A percentile compares a stretch with the other conserved stretches of the same genome.
These are phyloP conservation scores for Globisporangium abappressorium DNA, from an alignment of 352 stramenopile genomes.

Conservation along the genomic window DNA sequence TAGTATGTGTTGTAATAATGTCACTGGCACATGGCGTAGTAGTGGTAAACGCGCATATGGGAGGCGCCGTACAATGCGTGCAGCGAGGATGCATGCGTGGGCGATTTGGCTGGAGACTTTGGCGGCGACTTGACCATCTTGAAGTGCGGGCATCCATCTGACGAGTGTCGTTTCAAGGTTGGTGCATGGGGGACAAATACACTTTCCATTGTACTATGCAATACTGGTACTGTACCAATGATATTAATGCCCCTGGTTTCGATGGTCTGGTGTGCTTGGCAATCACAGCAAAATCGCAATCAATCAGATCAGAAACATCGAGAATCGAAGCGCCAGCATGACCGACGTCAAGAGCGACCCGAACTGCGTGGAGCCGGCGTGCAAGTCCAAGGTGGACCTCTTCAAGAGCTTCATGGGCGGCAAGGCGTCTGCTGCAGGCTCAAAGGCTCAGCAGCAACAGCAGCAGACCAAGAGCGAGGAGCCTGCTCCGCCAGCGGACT, in stretches of 20 bases:
- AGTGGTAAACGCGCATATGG: no score
- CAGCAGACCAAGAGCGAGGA: slow-evolving; percentile 17
- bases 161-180: slow-evolving; percentile 10
- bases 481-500: slow-evolving; percentile 43
- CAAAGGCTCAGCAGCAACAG: slow-evolving; percentile 5
- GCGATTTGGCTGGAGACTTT: slow-evolving; percentile 52
- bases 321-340: slow-evolving; percentile 17
- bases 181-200: not conserved
- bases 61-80: slow-evolving; percentile 23
- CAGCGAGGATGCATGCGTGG: slow-evolving; percentile 11
- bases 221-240: not conserved
- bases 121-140: slow-evolving; percentile 28
- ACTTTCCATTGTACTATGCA: not conserved
- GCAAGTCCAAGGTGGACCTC: slow-evolving; percentile 83
- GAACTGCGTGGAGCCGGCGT: slow-evolving; percentile 84
- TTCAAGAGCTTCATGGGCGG: slow-evolving; percentile 74
- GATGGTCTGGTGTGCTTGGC: not conserved
- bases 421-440: slow-evolving; percentile 17
- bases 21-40: no score
- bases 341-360: slow-evolving; percentile 55
- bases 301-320: slow-evolving; percentile 5
- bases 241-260: not conserved
- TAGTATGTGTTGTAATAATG: not conserved
- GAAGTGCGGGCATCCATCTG: not conserved
- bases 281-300: not conserved